Base-by-base conservation (phyloP, 345 rosid species). In the Gossypioides kirkii region DNA sequence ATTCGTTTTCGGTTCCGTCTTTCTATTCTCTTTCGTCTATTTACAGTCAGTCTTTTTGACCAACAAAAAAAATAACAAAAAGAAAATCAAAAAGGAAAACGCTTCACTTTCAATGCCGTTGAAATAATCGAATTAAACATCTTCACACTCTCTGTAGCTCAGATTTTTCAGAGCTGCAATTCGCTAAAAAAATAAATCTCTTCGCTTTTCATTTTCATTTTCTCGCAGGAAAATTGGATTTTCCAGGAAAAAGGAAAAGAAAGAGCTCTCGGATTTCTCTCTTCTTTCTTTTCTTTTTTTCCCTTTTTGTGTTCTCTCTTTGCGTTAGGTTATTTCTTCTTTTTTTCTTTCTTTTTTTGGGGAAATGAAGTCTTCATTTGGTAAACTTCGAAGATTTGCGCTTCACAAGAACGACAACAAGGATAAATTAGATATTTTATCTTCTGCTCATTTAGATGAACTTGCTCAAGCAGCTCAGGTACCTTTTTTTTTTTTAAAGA, bases 391-490 rank as follows among this genome's bases (percentile, higher is more conserved):
- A 79, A 88, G 86, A 79, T 86, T 92, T 50, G 85, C 93, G 77
- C 90, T 92, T 46, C 92, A 84, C 81, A 88, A 77, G 68, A 81
- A 82, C 81, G 98, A 87, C 74, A 62, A 78, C 23, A 92, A 85
- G 87, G 96, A 88, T 16, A 92, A 89, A 79, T 77, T 72, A 45
- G 94, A 89, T 73, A 26, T 80, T 61, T 64, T 80, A 10, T 62
- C 86, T 68, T 75, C 89, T 2, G 78, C 89, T 74, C 90, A 83
- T 74, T 77, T 88, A 69, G 94, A 91, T 65, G 94, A 91, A 76
- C 97, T 95, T 77, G 91, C 82, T 73, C 88, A 89, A 70, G 97
- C 98, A 74, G 87, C 91, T 14, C 87, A 85, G 98, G 99, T 92
- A 68, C 70, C 20, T n/a, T 53, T 56, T 28, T 61, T n/a, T 10